A percentile compares a stretch with the other conserved stretches of the same genome.
Conservation (phyloP, 345 rosid species). For the Salix brachista region DNA sequence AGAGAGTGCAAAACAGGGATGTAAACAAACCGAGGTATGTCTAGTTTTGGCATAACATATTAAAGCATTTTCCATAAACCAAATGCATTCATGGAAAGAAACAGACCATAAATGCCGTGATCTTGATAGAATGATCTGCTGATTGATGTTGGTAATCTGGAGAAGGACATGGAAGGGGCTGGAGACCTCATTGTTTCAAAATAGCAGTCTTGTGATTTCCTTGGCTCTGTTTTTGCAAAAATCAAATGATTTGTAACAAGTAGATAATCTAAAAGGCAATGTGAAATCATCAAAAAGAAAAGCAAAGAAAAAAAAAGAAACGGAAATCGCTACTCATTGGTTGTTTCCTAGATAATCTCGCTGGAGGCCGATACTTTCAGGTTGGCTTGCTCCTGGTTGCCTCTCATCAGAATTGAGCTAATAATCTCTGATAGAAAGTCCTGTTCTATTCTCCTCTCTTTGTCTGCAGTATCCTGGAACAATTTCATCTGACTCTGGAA, state of each 20-base stretch:
- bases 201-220: no score
- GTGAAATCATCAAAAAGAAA: neutral
- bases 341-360: neutral
- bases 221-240: no score
- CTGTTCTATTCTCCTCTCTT: neutral
- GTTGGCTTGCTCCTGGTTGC: neutral
- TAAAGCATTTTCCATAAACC: neutral
- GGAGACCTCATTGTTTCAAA: no score
- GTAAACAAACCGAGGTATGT: neutral
- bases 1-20: neutral
- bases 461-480: neutral
- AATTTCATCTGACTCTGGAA: neutral
- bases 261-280: neutral
- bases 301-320: neutral
- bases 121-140: neutral
- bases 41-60: neutral
- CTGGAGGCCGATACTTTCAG: neutral
- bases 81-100: neutral
- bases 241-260: no score
- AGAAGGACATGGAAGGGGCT: no score
- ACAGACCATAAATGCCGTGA: neutral
- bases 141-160: no score
- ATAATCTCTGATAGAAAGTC: neutral
- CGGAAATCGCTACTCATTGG: neutral
- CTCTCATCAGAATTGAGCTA: neutral